Conservation (phyloP, 225 moss, liverwort and hornwort genomes). For the Physcomitrellopsis africana region DNA sequence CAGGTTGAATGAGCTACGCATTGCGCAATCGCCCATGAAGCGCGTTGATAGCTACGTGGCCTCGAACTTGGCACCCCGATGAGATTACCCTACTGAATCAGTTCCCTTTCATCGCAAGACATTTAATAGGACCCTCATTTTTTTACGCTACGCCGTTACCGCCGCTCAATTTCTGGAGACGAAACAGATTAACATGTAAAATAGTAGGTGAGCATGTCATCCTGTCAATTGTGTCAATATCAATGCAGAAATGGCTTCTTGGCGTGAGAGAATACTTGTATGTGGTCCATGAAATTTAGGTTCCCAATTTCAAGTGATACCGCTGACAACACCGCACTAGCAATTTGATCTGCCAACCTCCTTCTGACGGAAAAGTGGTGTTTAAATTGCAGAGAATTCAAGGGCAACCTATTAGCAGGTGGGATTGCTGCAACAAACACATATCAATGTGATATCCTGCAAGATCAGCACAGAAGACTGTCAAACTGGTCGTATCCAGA, state of each 20-base stretch:
- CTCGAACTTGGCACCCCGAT: constrained; percentile 48
- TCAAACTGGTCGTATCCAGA: too few relatives aligned
- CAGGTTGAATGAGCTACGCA: constrained; percentile 71
- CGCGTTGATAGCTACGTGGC: constrained; percentile 51
- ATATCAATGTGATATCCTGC: too few relatives aligned
- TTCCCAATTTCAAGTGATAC: too few relatives aligned
- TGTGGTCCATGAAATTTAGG: too few relatives aligned
- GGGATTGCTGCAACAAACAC: too few relatives aligned
- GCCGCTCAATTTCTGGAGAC: constrained; percentile 20
- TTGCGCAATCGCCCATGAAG: constrained; percentile 68
- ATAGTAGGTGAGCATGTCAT: constrained; percentile 18
- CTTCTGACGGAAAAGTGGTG: too few relatives aligned
- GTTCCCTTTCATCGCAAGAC: background rate
- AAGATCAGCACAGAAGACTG: too few relatives aligned
- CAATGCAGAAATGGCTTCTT: background rate
- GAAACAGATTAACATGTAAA: constrained; percentile 30
- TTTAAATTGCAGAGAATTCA: too few relatives aligned
- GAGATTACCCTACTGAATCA: background rate
- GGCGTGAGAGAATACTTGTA: too few relatives aligned
- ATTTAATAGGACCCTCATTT: constrained; percentile 13
- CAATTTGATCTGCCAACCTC: too few relatives aligned
- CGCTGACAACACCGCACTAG: too few relatives aligned
- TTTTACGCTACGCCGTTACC: constrained; percentile 26
- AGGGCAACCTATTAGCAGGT: too few relatives aligned
- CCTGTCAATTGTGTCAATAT: constrained; percentile 30